Percentiles rank a stretch among this genome's conserved stretches.
phyloP scores from a whole-genome alignment of 179 eudicot species.

The Carnegiea gigantea region DNA sequence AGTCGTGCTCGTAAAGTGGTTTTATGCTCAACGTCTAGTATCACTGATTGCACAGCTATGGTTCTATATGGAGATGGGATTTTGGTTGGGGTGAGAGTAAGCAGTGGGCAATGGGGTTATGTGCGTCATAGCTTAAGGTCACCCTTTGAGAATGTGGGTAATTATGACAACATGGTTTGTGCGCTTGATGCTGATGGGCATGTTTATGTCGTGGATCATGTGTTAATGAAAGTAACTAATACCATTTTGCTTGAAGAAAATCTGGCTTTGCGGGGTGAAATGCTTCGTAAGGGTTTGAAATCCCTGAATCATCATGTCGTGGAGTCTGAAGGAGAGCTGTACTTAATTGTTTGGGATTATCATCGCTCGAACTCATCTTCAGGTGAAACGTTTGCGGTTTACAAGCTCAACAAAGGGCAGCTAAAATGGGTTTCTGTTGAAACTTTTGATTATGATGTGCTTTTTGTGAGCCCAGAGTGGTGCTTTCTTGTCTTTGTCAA shows the following conservation, averaged over 20 bases:
- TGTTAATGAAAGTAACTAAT: background rate
- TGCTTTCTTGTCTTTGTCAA: background rate
- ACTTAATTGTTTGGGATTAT: constrained; percentile 4
- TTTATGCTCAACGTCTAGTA: background rate
- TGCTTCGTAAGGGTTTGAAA: background rate
- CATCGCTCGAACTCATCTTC: background rate
- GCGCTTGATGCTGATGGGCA: constrained; percentile 11
- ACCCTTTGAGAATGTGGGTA: constrained; percentile 2
- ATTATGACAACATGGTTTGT: constrained; percentile 2
- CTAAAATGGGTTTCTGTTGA: background rate
- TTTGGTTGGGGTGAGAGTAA: constrained; percentile 13
- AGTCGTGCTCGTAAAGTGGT: background rate
- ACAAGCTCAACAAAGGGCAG: background rate
- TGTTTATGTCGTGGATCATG: constrained; percentile 11
- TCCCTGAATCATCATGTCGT: background rate
- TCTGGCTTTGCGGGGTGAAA: background rate
- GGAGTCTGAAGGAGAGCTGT: background rate
- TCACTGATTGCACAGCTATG: constrained; percentile 13
- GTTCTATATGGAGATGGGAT: constrained; percentile 10
- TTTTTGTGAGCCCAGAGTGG: constrained; percentile 17
- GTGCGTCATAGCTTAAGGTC: constrained; percentile 2
- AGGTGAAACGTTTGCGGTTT: background rate
- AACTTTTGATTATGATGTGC: background rate
- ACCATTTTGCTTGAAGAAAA: background rate
- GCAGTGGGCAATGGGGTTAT: constrained; percentile 18